Base-by-base conservation (phyloP, 495 filamentous ascomycete genomes). In the Bryoglossum gracile region DNA sequence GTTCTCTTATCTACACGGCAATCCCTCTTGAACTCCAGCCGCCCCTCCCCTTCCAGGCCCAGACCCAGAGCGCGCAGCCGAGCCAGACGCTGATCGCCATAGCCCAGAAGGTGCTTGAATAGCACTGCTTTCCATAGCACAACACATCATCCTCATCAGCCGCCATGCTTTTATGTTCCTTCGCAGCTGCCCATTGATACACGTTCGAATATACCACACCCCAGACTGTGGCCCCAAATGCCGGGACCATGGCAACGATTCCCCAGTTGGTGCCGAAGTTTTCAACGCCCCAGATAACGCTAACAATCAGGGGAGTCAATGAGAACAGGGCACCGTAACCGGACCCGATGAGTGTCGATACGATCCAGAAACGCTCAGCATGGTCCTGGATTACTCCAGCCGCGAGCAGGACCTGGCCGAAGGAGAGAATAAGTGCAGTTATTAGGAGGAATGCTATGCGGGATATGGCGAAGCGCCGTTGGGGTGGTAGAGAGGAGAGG, bases 191-290 rank as follows among this genome's bases (percentile, higher is more conserved):
- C 23, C 72, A 68, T 61, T 95, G 82, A 64, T 96, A 98, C 3
- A 87, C 82, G 0, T 69, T 75, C 6, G 82, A 82, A 60, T 95
- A 98, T 10, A 95, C 66, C 3, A 86, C 55, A 0, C 92, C 87
- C 89, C 87, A 98, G 8, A 89, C 69, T 0, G 86, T 83, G 0
- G 89, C 88, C 0, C 91, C 91, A 2, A 78, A 63, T 1, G 90
- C 92, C 8, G 92, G 92, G 40, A 89, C 83, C 69, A 94, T 86
- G 26, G 87, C 87, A 13, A 98, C 82, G 50, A 96, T 88, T 11
- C 92, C 92, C 83, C 91, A 98, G 57, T 98, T 97, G 2, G 92
- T 98, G 50, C 87, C 92, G 63, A 97, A 97, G 65, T 97, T 98
- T 68, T 95, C 87, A 1, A 95, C 89, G 28, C 92, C 92, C 92